Conservation (phyloP, 106 monocot genomes). For the Dactylorhiza incarnata region DNA sequence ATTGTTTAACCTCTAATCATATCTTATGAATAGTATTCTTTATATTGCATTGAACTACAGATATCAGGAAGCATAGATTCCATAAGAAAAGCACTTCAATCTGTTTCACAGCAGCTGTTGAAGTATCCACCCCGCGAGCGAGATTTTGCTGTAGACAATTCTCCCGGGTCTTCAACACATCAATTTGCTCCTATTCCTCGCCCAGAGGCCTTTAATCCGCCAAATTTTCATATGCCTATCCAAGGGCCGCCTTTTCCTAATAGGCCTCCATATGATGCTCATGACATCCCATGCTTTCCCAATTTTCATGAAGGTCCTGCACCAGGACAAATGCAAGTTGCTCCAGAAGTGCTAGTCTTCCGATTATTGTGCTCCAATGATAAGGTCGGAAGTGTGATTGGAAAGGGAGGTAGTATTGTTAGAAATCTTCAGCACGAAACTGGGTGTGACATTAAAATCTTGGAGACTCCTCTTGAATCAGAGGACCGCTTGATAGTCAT, state of each 20-base stretch:
- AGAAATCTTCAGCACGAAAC: conserved; percentile 77
- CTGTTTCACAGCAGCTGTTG: conserved; percentile 63
- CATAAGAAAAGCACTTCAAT: conserved; percentile 53
- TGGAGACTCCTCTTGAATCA: conserved; percentile 46
- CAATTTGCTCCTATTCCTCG: conserved; percentile 25
- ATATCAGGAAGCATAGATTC: conserved; percentile 30
- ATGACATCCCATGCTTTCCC: conserved; percentile 38
- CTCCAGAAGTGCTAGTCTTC: conserved; percentile 51
- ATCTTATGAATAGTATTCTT: not conserved
- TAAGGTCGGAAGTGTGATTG: conserved; percentile 82
- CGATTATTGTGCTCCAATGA: conserved; percentile 70
- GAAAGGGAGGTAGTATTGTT: conserved; percentile 73
- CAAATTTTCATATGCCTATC: conserved; percentile 27
- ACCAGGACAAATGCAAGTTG: conserved; percentile 20
- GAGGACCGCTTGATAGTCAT: conserved; percentile 73
- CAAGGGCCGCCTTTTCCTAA: conserved; percentile 35
- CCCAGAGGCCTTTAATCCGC: conserved; percentile 37
- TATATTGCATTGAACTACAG: conserved; percentile 10
- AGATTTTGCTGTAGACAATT: conserved; percentile 27
- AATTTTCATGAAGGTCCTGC: conserved; percentile 39
- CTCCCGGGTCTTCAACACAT: conserved; percentile 32
- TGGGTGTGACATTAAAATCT: conserved; percentile 72
- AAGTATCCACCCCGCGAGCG: conserved; percentile 63
- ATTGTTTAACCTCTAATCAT: not conserved
- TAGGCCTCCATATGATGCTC: conserved; percentile 37